phyloP scores from a whole-genome alignment of 73 alveolate genomes.

The Uronychia setigera region DNA sequence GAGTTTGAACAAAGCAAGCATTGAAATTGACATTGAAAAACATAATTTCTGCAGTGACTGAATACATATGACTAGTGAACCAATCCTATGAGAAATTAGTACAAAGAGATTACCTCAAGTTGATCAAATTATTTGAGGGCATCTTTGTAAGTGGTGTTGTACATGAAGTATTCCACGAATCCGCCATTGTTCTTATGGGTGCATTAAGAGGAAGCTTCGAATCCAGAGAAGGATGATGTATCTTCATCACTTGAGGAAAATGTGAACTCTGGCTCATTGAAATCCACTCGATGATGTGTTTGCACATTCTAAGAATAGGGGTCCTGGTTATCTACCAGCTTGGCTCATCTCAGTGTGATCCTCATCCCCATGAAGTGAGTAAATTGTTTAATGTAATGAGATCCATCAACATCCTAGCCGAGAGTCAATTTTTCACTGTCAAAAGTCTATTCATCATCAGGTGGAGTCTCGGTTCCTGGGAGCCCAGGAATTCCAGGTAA shows the following conservation, averaged over 20 bases:
- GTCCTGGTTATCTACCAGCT: background rate
- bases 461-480: too few species aligned
- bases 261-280: too few species aligned
- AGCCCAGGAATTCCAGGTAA: background rate
- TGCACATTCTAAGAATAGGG: background rate
- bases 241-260: too few species aligned
- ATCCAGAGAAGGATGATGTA: too few species aligned
- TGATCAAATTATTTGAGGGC: background rate
- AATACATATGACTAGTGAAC: conserved; percentile 5
- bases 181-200: conserved; percentile 38
- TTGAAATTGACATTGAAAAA: conserved; percentile 37
- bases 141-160: conserved; percentile 11
- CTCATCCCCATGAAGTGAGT: background rate
- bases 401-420: too few species aligned
- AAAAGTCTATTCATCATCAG: too few species aligned
- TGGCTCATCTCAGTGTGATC: background rate
- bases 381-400: background rate
- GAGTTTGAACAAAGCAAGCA: background rate
- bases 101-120: background rate
- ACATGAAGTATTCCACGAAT: conserved; percentile 14
- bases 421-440: too few species aligned
- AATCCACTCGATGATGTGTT: too few species aligned
- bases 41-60: conserved; percentile 24
- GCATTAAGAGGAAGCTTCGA: too few species aligned
- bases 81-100: background rate